phyloP scores from a whole-genome alignment of 2,329 filamentous ascomycete species.

The Chaetomium sp. region DNA sequence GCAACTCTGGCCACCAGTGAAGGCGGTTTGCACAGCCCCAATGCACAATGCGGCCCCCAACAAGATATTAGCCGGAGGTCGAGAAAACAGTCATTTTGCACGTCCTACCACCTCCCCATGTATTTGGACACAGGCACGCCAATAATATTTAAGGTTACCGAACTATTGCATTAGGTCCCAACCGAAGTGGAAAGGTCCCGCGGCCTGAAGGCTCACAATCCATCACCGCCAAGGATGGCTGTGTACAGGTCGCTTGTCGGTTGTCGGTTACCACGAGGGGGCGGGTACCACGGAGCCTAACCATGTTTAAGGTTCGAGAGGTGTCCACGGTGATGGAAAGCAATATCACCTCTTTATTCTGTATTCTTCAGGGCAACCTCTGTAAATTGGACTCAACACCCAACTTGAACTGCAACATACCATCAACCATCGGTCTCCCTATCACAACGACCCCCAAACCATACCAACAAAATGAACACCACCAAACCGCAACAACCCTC shows the following conservation, averaged over 20 bases:
- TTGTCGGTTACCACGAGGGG: too few relatives aligned
- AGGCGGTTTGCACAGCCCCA: background rate
- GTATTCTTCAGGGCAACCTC: background rate
- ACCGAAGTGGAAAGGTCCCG: background rate
- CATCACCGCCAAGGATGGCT: slow-evolving; percentile 8
- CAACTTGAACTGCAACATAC: background rate
- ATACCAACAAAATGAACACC: background rate
- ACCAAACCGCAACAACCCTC: background rate
- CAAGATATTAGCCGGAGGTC: background rate
- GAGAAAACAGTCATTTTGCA: background rate
- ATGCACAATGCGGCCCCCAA: background rate
- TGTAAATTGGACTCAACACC: background rate
- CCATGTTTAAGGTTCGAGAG: background rate
- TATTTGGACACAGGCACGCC: background rate
- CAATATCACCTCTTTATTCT: background rate
- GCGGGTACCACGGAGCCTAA: background rate
- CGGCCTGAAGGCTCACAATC: background rate
- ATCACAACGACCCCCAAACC: too few relatives aligned
- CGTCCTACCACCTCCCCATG: background rate
- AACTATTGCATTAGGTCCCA: background rate
- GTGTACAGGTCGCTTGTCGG: background rate
- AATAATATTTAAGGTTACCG: background rate
- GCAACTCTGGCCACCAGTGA: background rate
- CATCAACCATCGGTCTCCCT: too few relatives aligned
- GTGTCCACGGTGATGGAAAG: background rate